These are phyloP conservation scores for Yarrowia osloensis DNA, from an alignment of 805 yeast genomes.

Conservation along the genomic window DNA sequence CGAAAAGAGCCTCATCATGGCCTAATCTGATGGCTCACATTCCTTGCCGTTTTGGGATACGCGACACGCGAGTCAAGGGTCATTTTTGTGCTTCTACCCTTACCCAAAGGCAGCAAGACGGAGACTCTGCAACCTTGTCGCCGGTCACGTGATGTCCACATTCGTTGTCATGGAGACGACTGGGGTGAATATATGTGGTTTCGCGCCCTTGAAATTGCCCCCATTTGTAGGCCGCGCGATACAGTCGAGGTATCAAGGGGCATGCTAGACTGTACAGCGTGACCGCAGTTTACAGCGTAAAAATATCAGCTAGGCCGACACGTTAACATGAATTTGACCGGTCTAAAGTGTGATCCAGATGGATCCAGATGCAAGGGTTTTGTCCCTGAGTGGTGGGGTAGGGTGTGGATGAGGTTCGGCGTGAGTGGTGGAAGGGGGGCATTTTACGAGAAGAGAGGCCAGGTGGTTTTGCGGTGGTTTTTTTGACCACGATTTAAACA, in stretches of 20 bases:
- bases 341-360: neutral
- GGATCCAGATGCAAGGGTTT: neutral
- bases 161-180: conserved; percentile 12
- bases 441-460: too few relatives aligned
- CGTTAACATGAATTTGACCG: neutral
- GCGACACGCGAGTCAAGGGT: conserved; percentile 30
- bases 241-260: neutral
- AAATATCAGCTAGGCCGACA: neutral
- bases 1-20: neutral
- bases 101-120: conserved; percentile 15
- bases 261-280: neutral
- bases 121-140: neutral
- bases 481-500: too few relatives aligned
- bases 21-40: conserved; percentile 25
- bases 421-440: neutral
- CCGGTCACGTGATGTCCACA: conserved; percentile 14
- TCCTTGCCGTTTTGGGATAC: conserved; percentile 23
- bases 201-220: too few relatives aligned
- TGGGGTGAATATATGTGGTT: too few relatives aligned
- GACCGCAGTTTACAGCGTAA: neutral
- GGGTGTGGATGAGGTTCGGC: neutral
- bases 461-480: too few relatives aligned
- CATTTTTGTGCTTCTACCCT: neutral
- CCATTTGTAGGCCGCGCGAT: neutral
- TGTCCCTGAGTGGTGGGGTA: neutral